Conservation (phyloP, 2,329 filamentous ascomycete species). For the Emericellopsis atlantica region DNA sequence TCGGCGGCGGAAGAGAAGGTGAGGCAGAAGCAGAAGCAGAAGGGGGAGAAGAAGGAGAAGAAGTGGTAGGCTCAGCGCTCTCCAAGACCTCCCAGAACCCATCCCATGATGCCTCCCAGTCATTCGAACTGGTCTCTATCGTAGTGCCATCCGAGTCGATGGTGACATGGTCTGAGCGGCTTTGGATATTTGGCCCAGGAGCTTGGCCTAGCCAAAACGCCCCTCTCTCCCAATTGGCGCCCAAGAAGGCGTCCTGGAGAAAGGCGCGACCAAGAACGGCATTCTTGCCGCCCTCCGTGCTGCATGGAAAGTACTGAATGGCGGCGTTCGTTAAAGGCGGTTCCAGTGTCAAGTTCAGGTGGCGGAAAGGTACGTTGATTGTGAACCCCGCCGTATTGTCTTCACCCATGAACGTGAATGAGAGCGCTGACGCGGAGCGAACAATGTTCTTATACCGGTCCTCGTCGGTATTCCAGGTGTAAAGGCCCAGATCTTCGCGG, state of each 20-base stretch:
- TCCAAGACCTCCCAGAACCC: slow-evolving; percentile 14
- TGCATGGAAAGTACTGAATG: slow-evolving; percentile 29
- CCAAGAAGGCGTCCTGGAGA: slow-evolving; percentile 32
- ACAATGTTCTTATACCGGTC: slow-evolving; percentile 21
- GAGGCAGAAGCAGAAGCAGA: no score
- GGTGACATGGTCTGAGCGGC: neutral
- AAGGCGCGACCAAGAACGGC: slow-evolving; percentile 29
- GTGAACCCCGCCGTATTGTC: slow-evolving; percentile 12
- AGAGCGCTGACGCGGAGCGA: slow-evolving; percentile 24
- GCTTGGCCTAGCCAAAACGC: slow-evolving; percentile 26
- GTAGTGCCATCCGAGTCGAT: slow-evolving; percentile 5
- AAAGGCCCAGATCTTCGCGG: slow-evolving; percentile 20
- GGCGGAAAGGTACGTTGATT: slow-evolving; percentile 12
- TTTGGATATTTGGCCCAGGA: slow-evolving; percentile 19
- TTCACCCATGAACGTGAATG: slow-evolving; percentile 22
- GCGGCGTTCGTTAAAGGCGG: slow-evolving; percentile 17
- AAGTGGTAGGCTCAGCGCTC: slow-evolving; percentile 7
- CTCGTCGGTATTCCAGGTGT: slow-evolving; percentile 24
- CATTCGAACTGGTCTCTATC: slow-evolving; percentile 12
- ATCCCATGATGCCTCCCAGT: slow-evolving; percentile 18
- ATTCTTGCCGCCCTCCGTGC: slow-evolving; percentile 8
- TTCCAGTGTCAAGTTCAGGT: slow-evolving; percentile 23
- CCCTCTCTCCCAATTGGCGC: slow-evolving; percentile 21
- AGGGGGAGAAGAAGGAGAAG: no score
- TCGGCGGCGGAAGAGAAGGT: no score